Percentiles rank a stretch among this genome's conserved stretches.
phyloP scores from a whole-genome alignment of 208 protist species.

The Wallacemonas rigidus region DNA sequence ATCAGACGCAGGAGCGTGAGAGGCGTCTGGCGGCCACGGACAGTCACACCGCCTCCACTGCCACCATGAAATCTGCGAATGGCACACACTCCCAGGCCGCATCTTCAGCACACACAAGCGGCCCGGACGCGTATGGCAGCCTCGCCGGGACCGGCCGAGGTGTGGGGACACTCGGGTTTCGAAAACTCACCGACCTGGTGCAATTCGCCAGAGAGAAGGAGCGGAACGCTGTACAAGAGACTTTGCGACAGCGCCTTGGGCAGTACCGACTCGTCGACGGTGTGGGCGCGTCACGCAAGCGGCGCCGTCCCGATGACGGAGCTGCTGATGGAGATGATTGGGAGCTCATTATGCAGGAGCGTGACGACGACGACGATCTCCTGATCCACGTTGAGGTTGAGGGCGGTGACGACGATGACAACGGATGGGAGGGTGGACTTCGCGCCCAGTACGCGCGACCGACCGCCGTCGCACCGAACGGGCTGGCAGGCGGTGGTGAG shows the following conservation, averaged over 20 bases:
- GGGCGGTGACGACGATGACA: slow-evolving; percentile 22
- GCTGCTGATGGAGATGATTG: slow-evolving; percentile 27
- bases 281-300: not conserved
- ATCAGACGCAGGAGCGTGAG: slow-evolving; percentile 22
- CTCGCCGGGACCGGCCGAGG: slow-evolving; percentile 35
- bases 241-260: slow-evolving; percentile 47
- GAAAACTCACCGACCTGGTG: slow-evolving; percentile 53
- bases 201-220: slow-evolving; percentile 35
- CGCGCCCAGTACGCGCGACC: not conserved
- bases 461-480: slow-evolving; percentile 7
- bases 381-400: slow-evolving; percentile 65
- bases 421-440: not conserved
- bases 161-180: slow-evolving; percentile 67
- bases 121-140: not conserved
- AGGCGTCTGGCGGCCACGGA: not conserved
- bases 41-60: too few species aligned
- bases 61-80: too few species aligned
- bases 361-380: slow-evolving; percentile 68
- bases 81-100: too few species aligned
- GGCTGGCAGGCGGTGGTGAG: slow-evolving; percentile 1
- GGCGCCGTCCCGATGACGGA: slow-evolving; percentile 18
- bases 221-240: slow-evolving; percentile 57
- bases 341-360: slow-evolving; percentile 22
- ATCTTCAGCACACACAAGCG: not conserved
- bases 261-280: slow-evolving; percentile 24